Conservation (phyloP, 768 basidiomycete species). For the Phylloporus scabripes region DNA sequence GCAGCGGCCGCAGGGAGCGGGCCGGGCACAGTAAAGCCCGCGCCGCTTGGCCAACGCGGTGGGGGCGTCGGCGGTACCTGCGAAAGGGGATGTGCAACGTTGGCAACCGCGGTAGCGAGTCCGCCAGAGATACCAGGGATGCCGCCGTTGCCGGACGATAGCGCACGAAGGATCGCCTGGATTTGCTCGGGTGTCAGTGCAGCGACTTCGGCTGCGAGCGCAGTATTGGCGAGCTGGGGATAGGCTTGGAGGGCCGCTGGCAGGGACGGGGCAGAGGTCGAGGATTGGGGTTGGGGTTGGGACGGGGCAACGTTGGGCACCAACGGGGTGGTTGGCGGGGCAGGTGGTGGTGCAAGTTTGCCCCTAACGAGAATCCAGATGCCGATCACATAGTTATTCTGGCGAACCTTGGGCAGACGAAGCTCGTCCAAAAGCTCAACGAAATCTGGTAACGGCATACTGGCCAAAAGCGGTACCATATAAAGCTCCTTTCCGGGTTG, state of each 20-base stretch:
- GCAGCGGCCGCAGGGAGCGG: conserved; percentile 5
- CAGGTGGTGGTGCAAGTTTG: conserved; percentile 51
- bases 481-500: conserved; percentile 84
- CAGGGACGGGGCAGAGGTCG: conserved; percentile 11
- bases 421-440: conserved; percentile 79
- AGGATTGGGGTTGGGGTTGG: conserved; percentile 16
- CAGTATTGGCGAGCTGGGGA: conserved; percentile 39
- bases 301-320: conserved; percentile 2
- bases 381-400: conserved; percentile 65
- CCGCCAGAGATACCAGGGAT: conserved; percentile 27
- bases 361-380: conserved; percentile 85
- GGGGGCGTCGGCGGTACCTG: conserved; percentile 5
- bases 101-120: conserved; percentile 24
- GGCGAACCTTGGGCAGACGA: conserved; percentile 57
- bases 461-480: conserved; percentile 67
- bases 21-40: conserved; percentile 18
- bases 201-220: conserved; percentile 66
- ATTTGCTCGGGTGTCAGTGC: conserved; percentile 74
- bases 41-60: conserved; percentile 20
- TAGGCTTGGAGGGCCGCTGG: conserved; percentile 27
- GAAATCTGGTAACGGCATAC: conserved; percentile 72
- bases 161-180: conserved; percentile 56
- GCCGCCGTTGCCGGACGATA: conserved; percentile 40
- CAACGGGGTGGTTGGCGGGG: conserved; percentile 13
- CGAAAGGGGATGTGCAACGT: conserved; percentile 18